Evolutionary conservation across 164 flowering plant species (phyloP), one percentile per base, ranked within the genome.

Genomic region (Chloranthus sessilifolius): DNA sequence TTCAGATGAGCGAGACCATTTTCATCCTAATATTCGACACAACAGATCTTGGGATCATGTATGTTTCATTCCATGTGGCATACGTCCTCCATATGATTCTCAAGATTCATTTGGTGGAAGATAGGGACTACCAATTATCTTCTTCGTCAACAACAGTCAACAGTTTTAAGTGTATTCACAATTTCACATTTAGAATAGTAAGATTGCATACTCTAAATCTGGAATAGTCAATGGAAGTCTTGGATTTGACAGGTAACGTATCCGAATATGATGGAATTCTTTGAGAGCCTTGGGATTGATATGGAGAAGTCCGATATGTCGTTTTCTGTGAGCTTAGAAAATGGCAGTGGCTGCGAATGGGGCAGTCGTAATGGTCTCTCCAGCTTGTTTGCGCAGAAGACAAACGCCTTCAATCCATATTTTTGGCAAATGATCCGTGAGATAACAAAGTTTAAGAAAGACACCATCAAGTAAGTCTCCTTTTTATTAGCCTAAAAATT

Each of bases 251-350:
- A 92, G 98, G 96, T 83, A 1, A 88, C 96, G 14, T 85, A 82
- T 63, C 96, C 96, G 47, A 92, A 85, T 53, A 83, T 82, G 95
- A 72, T 88, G 94, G 91, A 85, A 66, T 77, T 84, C 30, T 88
- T 92, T 55, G 96, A 92, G 71, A 79, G 51, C 47, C 78, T 92
- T 49, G 98, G 95, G 49, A 68, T 92, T 20, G 96, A 85, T 0
- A 80, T 88, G 90, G 95, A 85, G 69, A 29, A 25, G 7, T 85
- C 95, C 1, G 98, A 92, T 31, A 88, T 92, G 98, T 88, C 96
- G 14, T 88, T 92, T 57, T 64, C 96, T 0, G 98, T 80, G 53
- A 85, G 98, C 74, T 54, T 92, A 51, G 87, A 85, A 51, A 53
- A 66, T 5, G 96, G 95, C 10, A 41, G 30, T 1, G 96, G 94